Percentiles rank a stretch among this genome's conserved stretches.
Evolutionary conservation across 1,284 basidiomycete species (phyloP).

Genomic region (Malassezia equina): DNA sequence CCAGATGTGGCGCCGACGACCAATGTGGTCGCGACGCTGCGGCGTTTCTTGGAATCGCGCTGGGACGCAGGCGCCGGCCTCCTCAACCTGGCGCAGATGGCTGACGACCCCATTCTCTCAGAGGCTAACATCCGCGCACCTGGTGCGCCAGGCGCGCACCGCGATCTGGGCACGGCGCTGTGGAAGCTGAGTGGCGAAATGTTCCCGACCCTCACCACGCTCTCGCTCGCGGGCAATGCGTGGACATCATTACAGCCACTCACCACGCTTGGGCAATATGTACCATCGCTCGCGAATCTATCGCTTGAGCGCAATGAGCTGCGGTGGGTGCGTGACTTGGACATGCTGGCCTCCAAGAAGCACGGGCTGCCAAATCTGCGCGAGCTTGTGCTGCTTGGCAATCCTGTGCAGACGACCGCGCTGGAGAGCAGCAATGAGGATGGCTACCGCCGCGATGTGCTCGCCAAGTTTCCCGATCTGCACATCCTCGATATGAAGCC

Average conservation of each 20-base stretch:
- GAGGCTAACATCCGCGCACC: constrained; percentile 60
- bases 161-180: constrained; percentile 65
- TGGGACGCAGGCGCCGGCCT: constrained; percentile 51
- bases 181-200: constrained; percentile 74
- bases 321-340: constrained; percentile 43
- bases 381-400: constrained; percentile 69
- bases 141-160: constrained; percentile 56
- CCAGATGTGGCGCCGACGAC: constrained; percentile 13
- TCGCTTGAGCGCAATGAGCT: constrained; percentile 57
- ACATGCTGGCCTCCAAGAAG: constrained; percentile 22
- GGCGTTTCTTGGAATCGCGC: constrained; percentile 21
- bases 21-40: constrained; percentile 53
- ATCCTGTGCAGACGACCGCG: constrained; percentile 64
- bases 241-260: constrained; percentile 36
- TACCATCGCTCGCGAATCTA: constrained; percentile 59
- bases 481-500: constrained; percentile 56
- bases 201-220: constrained; percentile 43
- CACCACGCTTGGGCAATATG: constrained; percentile 19
- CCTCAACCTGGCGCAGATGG: constrained; percentile 62
- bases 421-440: constrained; percentile 60
- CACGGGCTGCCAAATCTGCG: constrained; percentile 23
- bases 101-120: constrained; percentile 61
- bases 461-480: constrained; percentile 28
- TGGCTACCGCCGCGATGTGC: constrained; percentile 35
- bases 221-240: constrained; percentile 34